Evolutionary conservation across 2,329 filamentous ascomycete species (phyloP), one percentile per base, ranked within the genome.

Genomic region (Amesomyces nigricolor): DNA sequence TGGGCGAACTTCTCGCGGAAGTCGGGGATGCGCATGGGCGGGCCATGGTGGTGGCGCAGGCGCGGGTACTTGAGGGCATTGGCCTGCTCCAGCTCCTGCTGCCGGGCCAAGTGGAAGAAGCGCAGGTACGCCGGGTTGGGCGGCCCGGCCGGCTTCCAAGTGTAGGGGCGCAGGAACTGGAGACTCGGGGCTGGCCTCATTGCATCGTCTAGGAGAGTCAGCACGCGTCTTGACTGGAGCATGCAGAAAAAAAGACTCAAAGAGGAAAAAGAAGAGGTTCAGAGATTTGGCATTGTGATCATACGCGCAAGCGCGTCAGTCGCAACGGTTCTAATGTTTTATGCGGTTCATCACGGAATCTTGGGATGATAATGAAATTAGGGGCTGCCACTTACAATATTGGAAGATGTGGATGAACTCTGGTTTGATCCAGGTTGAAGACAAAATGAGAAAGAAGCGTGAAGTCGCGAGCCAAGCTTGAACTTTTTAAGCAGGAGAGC

Each of bases 51-150:
- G 26, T 63, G 63, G 13, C 66, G 64, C 13, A 79, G 67, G 47
- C 80, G 75, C 4, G 85, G 85, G 67, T 85, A 86, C n/a, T 70
- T 66, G 58, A 83, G 69, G 4, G 74, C 72, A 61, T 76, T 71
- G 22, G 74, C 72, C 32, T 71, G 72, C 58, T 72, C 69, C 58
- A 86, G 69, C 65, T 84, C 80, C 38, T 69, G 65, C 51, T 65
- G 64, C 56, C 72, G 69, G 37, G 71, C 63, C 40, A 72, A 68
- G 50, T 74, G 68, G 66, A 81, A 83, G 62, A 79, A 75, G 32
- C 75, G 75, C 16, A 76, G 66, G 65, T 80, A 77, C 9, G 72
- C 73, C 45, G 71, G 64, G 52, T 65, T 73, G 14, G 65, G 50
- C 38, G 44, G 19, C 66, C 65, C 54, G 48, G 47, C 17, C 49